These are phyloP conservation scores for Solanum ossicruentum DNA, from an alignment of 257 asterid species.

Conservation along the genomic window DNA sequence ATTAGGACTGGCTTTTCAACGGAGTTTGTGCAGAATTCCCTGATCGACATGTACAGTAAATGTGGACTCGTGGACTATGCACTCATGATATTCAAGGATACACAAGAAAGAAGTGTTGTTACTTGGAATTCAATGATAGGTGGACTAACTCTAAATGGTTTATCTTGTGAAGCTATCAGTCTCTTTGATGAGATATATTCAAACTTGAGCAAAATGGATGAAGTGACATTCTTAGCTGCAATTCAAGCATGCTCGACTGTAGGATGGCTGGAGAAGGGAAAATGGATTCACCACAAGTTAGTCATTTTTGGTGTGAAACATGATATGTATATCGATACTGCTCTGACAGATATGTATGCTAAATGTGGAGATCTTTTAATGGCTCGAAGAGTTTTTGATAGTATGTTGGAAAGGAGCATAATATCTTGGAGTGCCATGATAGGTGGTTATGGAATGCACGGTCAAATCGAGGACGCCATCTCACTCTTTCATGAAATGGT, in stretches of 20 bases:
- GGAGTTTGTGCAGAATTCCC: constrained; percentile 65
- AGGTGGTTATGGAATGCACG: constrained; percentile 77
- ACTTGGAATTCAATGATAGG: constrained; percentile 82
- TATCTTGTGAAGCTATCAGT: constrained; percentile 36
- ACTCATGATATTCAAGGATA: constrained; percentile 21
- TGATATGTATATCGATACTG: constrained; percentile 54
- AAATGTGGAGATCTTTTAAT: constrained; percentile 63
- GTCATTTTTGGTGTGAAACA: constrained; percentile 31
- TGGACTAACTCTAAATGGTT: constrained; percentile 64
- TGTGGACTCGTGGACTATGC: constrained; percentile 51
- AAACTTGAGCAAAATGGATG: constrained; percentile 36
- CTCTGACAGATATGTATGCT: constrained; percentile 69
- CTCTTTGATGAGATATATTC: constrained; percentile 49
- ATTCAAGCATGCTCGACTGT: constrained; percentile 76
- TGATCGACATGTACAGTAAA: constrained; percentile 72
- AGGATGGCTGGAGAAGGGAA: constrained; percentile 57
- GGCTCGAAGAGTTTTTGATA: constrained; percentile 52
- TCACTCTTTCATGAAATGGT: constrained; percentile 47
- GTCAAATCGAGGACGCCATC: constrained; percentile 41
- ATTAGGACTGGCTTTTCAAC: constrained; percentile 35
- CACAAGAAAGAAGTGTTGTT: constrained; percentile 29
- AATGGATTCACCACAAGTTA: constrained; percentile 71
- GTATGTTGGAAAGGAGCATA: constrained; percentile 32
- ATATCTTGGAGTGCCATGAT: constrained; percentile 87
- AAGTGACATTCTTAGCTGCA: constrained; percentile 59